phyloP scores from a whole-genome alignment of 202 grass and related monocot species.

The Brachypodium distachyon region DNA sequence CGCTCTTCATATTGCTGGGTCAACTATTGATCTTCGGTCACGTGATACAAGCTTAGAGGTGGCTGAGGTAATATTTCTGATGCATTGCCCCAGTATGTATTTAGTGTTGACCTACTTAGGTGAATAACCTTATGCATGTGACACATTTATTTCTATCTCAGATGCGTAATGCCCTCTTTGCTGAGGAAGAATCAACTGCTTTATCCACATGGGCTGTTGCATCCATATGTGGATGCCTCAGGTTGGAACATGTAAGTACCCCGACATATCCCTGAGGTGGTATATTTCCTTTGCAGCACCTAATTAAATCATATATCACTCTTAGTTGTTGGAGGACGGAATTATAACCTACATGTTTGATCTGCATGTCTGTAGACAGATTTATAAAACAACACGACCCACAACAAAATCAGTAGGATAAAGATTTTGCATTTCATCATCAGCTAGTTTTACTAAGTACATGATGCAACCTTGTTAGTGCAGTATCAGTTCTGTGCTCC shows the following conservation, averaged over 20 bases:
- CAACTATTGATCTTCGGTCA: constrained; percentile 78
- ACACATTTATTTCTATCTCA: constrained; percentile 28
- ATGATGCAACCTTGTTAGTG: background rate
- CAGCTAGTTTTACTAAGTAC: background rate
- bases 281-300: background rate
- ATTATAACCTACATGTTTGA: background rate
- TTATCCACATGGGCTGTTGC: constrained; percentile 94
- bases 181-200: constrained; percentile 96
- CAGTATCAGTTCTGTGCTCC: background rate
- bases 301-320: background rate
- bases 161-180: constrained; percentile 76
- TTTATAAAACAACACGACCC: background rate
- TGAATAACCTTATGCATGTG: constrained; percentile 9
- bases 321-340: background rate
- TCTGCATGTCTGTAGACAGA: background rate
- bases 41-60: constrained; percentile 77
- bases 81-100: background rate
- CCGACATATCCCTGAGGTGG: background rate
- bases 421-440: background rate
- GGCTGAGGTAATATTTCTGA: constrained; percentile 56
- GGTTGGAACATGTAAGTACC: constrained; percentile 88
- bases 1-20: constrained; percentile 94
- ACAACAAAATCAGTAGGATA: background rate
- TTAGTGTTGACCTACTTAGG: background rate
- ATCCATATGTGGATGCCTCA: constrained; percentile 87